phyloP scores from a whole-genome alignment of 495 filamentous ascomycete species.

The Xylaria longipes region DNA sequence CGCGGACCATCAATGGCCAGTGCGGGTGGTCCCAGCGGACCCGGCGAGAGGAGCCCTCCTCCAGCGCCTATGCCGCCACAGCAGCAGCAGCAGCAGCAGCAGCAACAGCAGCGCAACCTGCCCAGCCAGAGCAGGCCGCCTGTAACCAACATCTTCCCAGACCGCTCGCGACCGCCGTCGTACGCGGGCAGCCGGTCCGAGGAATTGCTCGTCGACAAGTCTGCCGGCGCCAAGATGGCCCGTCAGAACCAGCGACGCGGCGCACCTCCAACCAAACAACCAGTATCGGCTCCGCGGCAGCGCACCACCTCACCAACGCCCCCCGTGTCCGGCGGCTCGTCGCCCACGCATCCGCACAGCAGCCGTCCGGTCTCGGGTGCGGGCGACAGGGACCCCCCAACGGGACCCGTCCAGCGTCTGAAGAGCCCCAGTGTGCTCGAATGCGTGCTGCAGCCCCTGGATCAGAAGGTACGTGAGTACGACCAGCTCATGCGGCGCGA shows the following conservation, averaged over 20 bases:
- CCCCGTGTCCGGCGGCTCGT: conserved; percentile 32
- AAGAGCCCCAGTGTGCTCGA: conserved; percentile 40
- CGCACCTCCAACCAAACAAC: conserved; percentile 23
- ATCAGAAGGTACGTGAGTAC: conserved; percentile 41
- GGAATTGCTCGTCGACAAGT: conserved; percentile 38
- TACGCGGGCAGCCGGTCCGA: conserved; percentile 41
- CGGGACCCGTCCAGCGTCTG: conserved; percentile 37
- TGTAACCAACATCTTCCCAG: conserved; percentile 31
- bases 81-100: conserved; percentile 35
- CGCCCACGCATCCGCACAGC: conserved; percentile 34
- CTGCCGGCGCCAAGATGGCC: conserved; percentile 28
- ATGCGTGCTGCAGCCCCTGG: conserved; percentile 41
- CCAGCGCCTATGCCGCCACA: conserved; percentile 24
- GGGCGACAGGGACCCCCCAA: conserved; percentile 11
- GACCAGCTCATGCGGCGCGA: conserved; percentile 35
- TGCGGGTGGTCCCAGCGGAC: conserved; percentile 7
- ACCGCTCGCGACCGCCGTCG: conserved; percentile 34
- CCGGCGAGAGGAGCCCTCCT: conserved; percentile 17
- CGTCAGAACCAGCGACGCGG: conserved; percentile 39
- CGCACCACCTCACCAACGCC: conserved; percentile 33
- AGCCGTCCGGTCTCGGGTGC: conserved; percentile 22
- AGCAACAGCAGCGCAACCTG: conserved; percentile 36
- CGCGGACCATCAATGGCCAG: conserved; percentile 29
- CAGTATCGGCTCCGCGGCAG: conserved; percentile 26
- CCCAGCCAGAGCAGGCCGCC: conserved; percentile 37